Evolutionary conservation across 495 filamentous ascomycete genomes (phyloP), one percentile per base, ranked within the genome.

Genomic region (Lophium mytilinum): DNA sequence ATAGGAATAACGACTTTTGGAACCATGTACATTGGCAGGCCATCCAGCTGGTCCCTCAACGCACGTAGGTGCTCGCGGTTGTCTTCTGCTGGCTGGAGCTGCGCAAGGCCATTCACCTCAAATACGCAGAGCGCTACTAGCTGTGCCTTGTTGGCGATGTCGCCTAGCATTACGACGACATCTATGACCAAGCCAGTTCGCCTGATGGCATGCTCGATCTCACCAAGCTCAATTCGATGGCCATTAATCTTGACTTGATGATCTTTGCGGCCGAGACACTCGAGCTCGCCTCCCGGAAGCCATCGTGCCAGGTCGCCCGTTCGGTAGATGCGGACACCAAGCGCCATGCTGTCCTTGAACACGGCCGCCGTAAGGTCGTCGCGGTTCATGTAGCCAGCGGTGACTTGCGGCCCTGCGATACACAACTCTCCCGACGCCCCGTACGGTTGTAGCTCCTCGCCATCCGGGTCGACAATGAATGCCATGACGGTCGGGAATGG

Each of bases 131-230:
- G 6, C 24, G 24, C 24, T 30, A 30, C 24, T 6, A 30, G 24
- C 24, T 30, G 24, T 30, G 24, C 24, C 24, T 30, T 30, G 24
- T 6, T 30, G 3, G 24, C 24, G 24, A 30, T 6, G 6, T 30
- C 6, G 24, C 2, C 24, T 30, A 30, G 24, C 24, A 30, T 3
- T 30, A 30, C 24, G 2, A 30, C 24, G 24, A 30, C 24, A 6
- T 30, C 24, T 30, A 30, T 30, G 3, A 30, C 24, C 24, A 30
- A 30, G 24, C 24, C 6, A 30, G 24, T 30, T 30, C 24, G 24
- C 24, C 24, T 30, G 52, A 83, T 70, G 9, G 78, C 73, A 57
- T 81, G 78, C 57, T 83, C 80, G 48, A 84, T 78, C 59, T 83
- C 80, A 15, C 69, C 67, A 12, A 73, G 63, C 52, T 76, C 71